A percentile compares a stretch with the other conserved stretches of the same genome.
Conservation (phyloP, 345 rosid genomes). For the Turnera subulata region DNA sequence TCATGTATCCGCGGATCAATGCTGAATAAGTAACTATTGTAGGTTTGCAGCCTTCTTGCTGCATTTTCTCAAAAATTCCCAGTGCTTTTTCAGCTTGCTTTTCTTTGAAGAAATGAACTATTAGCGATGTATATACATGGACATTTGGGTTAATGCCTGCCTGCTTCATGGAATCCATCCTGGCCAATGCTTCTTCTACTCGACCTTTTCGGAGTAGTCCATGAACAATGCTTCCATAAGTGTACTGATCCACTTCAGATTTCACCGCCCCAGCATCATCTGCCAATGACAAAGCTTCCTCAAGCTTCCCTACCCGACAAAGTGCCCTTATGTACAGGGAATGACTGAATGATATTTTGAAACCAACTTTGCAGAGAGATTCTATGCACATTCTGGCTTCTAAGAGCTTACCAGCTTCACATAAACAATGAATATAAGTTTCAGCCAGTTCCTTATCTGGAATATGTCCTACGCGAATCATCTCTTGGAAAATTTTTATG, state of each 20-base stretch:
- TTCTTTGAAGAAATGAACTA: slow-evolving; percentile 61
- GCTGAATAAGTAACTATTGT: slow-evolving; percentile 70
- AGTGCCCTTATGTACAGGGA: slow-evolving; percentile 67
- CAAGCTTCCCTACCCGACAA: slow-evolving; percentile 61
- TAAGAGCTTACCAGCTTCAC: slow-evolving; percentile 43
- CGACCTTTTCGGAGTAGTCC: slow-evolving; percentile 53
- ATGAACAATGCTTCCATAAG: slow-evolving; percentile 62
- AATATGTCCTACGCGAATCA: slow-evolving; percentile 44
- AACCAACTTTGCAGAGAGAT: slow-evolving; percentile 52
- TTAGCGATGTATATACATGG: slow-evolving; percentile 70
- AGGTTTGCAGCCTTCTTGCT: slow-evolving; percentile 45
- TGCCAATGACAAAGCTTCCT: slow-evolving; percentile 53
- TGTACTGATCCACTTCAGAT: slow-evolving; percentile 41
- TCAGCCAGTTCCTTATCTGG: slow-evolving; percentile 67
- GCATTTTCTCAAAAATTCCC: slow-evolving; percentile 48
- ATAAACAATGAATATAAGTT: slow-evolving; percentile 57
- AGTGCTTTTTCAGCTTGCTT: slow-evolving; percentile 46
- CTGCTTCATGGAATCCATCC: slow-evolving; percentile 61
- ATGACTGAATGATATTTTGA: slow-evolving; percentile 41
- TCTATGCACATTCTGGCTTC: slow-evolving; percentile 53
- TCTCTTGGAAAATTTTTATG: slow-evolving; percentile 51
- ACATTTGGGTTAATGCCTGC: slow-evolving; percentile 48
- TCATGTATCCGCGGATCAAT: slow-evolving; percentile 62
- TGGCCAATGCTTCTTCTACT: slow-evolving; percentile 53
- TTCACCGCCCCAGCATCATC: slow-evolving; percentile 35